These are phyloP conservation scores for Alternaria brassicae DNA, from an alignment of 2,329 filamentous ascomycete genomes.

Conservation along the genomic window DNA sequence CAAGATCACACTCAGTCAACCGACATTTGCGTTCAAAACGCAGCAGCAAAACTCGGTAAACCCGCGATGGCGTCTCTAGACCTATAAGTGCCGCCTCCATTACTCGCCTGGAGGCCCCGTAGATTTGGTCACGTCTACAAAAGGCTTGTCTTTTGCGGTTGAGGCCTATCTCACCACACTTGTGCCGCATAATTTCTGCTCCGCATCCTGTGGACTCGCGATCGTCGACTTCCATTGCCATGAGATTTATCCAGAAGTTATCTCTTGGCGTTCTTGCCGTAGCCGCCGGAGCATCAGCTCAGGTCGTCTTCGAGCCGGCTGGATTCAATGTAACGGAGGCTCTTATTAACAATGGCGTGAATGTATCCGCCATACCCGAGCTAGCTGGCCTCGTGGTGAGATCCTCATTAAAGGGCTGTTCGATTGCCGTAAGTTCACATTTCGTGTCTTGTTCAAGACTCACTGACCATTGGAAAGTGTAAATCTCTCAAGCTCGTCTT, in stretches of 20 bases:
- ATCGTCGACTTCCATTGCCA: neutral
- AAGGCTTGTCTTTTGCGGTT: neutral
- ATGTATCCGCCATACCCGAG: slow-evolving; percentile 24
- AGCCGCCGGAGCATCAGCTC: neutral
- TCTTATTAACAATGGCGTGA: slow-evolving; percentile 26
- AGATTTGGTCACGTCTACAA: neutral
- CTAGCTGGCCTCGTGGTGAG: slow-evolving; percentile 7
- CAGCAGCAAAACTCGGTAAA: neutral
- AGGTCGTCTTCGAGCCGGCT: slow-evolving; percentile 20
- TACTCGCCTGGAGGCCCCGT: neutral
- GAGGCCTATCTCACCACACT: neutral
- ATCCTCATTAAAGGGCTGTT: slow-evolving; percentile 16
- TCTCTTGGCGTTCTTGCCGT: neutral
- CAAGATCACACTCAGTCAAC: neutral
- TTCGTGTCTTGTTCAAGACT: neutral
- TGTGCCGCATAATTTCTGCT: neutral
- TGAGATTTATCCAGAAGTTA: neutral
- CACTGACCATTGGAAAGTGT: slow-evolving; percentile 25
- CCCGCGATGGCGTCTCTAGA: neutral
- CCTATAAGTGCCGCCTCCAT: neutral
- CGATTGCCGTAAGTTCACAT: slow-evolving; percentile 25
- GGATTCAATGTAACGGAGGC: slow-evolving; percentile 31
- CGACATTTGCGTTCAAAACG: neutral
- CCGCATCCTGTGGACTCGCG: neutral
- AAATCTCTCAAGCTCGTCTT: slow-evolving; percentile 28